Evolutionary conservation across 139 green algal species (phyloP).

Genomic region (Chlorella sorokiniana): DNA sequence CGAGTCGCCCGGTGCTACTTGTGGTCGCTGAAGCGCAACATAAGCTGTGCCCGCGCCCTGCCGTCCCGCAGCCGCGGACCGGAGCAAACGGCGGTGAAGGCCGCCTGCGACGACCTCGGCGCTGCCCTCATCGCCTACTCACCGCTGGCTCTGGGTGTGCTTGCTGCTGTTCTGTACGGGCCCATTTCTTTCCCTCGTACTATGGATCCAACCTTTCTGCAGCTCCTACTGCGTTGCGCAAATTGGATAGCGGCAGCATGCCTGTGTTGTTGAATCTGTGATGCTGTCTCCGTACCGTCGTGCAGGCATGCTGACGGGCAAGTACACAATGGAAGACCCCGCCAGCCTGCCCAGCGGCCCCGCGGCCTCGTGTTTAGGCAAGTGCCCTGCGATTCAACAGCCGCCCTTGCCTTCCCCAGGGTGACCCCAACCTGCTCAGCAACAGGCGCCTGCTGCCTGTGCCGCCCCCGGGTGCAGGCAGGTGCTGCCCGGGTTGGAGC

Average conservation of each 20-base stretch:
- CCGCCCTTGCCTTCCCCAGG: not conserved
- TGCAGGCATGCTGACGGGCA: slow-evolving; percentile 72
- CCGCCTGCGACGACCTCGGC: slow-evolving; percentile 84
- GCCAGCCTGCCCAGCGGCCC: slow-evolving; percentile 64
- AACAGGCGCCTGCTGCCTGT: not conserved
- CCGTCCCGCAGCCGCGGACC: slow-evolving; percentile 22
- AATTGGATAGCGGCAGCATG: not conserved
- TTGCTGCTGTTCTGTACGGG: slow-evolving; percentile 53
- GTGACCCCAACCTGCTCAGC: not conserved
- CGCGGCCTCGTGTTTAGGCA: slow-evolving; percentile 74
- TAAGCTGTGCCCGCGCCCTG: not conserved
- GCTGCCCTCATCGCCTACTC: slow-evolving; percentile 92
- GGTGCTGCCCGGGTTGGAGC: slow-evolving; percentile 76
- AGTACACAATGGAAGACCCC: slow-evolving; percentile 62
- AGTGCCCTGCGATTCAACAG: not conserved
- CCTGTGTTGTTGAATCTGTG: too few species aligned
- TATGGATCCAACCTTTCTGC: not conserved
- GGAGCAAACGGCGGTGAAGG: slow-evolving; percentile 66
- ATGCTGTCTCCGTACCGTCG: not conserved
- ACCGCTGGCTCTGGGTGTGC: slow-evolving; percentile 87
- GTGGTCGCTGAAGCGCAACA: not conserved
- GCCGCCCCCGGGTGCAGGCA: slow-evolving; percentile 28
- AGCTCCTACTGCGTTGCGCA: not conserved
- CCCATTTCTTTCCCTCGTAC: not conserved
- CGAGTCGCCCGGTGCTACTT: not conserved